Conservation (phyloP, 768 basidiomycete species). For the Ramaria rubella region DNA sequence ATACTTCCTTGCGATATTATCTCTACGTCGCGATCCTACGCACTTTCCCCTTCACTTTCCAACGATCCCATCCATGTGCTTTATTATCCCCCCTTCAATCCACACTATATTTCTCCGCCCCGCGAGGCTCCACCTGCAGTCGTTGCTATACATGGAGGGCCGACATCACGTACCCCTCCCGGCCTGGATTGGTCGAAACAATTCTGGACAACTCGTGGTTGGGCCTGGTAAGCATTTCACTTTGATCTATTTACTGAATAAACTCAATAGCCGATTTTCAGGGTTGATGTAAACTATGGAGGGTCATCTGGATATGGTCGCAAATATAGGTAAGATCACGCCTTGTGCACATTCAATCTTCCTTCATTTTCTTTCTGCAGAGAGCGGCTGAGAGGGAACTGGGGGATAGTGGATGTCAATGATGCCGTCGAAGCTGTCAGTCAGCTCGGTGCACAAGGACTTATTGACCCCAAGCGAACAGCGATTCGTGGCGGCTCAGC, state of each 20-base stretch:
- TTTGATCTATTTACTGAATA: not conserved
- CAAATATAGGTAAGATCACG: conserved; percentile 2
- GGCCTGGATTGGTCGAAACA: conserved; percentile 48
- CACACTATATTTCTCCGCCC: conserved; percentile 37
- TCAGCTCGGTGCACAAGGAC: conserved; percentile 29
- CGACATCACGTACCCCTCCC: conserved; percentile 44
- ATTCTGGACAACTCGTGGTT: conserved; percentile 66
- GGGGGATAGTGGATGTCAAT: conserved; percentile 69
- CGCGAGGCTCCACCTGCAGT: conserved; percentile 65
- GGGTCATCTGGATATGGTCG: conserved; percentile 73
- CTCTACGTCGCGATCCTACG: not conserved
- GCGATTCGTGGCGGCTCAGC: conserved; percentile 69
- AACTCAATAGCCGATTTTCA: conserved; percentile 16
- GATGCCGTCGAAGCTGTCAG: conserved; percentile 57
- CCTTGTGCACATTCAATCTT: not conserved
- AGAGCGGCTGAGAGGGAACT: conserved; percentile 51
- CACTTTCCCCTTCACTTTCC: not conserved
- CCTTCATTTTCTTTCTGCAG: conserved; percentile 14
- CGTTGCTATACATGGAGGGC: conserved; percentile 65
- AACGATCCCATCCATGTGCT: conserved; percentile 49
- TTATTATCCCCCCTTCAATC: conserved; percentile 63
- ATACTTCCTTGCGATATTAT: conserved; percentile 4
- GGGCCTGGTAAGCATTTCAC: conserved; percentile 49
- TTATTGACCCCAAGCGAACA: conserved; percentile 57
- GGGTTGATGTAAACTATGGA: conserved; percentile 72